Percentiles rank a stretch among this genome's conserved stretches.
These are phyloP conservation scores for Colletotrichum sp. DNA, from an alignment of 2,329 filamentous ascomycete species.

Conservation along the genomic window DNA sequence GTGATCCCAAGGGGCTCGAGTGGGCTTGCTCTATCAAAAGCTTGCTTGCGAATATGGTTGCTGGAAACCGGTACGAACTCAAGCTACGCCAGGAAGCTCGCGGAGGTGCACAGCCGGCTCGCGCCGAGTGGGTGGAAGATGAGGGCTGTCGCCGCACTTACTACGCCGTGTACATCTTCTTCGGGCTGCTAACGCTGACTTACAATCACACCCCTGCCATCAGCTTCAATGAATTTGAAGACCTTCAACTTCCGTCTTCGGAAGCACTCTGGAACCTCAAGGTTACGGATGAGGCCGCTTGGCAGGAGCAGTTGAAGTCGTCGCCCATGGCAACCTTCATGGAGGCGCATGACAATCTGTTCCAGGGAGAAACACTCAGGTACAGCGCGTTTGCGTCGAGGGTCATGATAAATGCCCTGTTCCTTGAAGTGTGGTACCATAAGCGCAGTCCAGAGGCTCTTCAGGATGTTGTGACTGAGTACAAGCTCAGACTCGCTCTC, in stretches of 20 bases:
- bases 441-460: conserved; percentile 97
- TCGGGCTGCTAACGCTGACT: conserved; percentile 89
- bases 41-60: conserved; percentile 97
- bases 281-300: conserved; percentile 77
- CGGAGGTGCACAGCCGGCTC: conserved; percentile 74
- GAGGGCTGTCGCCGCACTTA: conserved; percentile 96
- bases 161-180: conserved; percentile 99
- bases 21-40: conserved; percentile 99
- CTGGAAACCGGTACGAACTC: conserved; percentile 93
- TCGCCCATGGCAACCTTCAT: conserved; percentile 85
- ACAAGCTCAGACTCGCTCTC: conserved; percentile 92
- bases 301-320: conserved; percentile 77
- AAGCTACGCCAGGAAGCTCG: conserved; percentile 92
- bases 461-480: conserved; percentile 97
- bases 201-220: conserved; percentile 99
- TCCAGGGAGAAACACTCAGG: conserved; percentile 87
- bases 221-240: conserved; percentile 97
- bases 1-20: conserved; percentile 94
- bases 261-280: conserved; percentile 94
- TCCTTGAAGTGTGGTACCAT: conserved; percentile 98
- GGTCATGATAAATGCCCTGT: conserved; percentile 98
- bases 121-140: conserved; percentile 94
- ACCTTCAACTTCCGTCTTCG: conserved; percentile 88
- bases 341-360: conserved; percentile 92
- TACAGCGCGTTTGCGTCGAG: conserved; percentile 98